Conservation (phyloP, 306 rosid species). For the Prunus kanzakura region DNA sequence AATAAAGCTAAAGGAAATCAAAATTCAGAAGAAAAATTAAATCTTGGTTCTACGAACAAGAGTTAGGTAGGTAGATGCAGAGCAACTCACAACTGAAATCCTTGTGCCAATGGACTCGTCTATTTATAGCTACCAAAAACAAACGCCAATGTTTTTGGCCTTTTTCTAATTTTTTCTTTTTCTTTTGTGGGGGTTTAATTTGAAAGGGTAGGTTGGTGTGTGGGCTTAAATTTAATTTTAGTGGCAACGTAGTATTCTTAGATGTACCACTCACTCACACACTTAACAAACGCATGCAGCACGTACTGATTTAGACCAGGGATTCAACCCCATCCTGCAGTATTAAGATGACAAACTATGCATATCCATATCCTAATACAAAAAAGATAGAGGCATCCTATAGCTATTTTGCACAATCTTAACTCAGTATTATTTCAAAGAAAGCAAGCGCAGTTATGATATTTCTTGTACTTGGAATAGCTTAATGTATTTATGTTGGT, state of each 20-base stretch:
- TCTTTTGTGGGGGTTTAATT: neutral
- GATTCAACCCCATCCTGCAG: conserved; percentile 13
- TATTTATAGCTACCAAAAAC: conserved; percentile 38
- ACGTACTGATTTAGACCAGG: conserved; percentile 44
- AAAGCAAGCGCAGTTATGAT: neutral
- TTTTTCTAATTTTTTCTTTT: neutral
- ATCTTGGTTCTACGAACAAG: neutral
- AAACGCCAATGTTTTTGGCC: neutral
- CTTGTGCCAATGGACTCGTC: neutral
- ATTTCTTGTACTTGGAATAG: neutral
- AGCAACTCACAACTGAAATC: conserved; percentile 3
- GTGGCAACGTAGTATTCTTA: neutral
- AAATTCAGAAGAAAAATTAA: neutral
- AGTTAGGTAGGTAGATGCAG: neutral
- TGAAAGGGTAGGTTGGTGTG: conserved; percentile 19
- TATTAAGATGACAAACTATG: neutral
- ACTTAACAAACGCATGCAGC: conserved; percentile 21
- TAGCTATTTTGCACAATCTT: neutral
- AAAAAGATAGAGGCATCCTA: neutral
- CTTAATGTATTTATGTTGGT: neutral
- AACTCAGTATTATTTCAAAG: too few species aligned
- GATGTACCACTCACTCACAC: neutral
- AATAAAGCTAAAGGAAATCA: neutral
- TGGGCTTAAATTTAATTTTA: conserved; percentile 7
- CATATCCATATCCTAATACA: neutral